These are phyloP conservation scores for Echeveria elegans DNA, from an alignment of 164 flowering plant species.

Conservation along the genomic window DNA sequence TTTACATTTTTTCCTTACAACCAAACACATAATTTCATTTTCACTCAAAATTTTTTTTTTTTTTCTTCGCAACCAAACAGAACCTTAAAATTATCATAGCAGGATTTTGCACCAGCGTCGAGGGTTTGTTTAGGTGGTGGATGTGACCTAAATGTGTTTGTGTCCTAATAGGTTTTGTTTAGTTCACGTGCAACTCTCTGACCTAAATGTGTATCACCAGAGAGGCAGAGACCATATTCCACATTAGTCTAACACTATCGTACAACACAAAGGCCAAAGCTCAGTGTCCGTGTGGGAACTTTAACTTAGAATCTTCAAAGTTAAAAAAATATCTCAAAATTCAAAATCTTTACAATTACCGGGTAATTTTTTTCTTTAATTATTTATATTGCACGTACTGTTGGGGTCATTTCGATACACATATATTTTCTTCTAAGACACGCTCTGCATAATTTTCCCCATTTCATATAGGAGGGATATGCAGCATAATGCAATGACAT, in stretches of 20 bases:
- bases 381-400: no score
- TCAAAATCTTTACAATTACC: neutral
- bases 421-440: no score
- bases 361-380: no score
- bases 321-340: neutral
- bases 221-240: neutral
- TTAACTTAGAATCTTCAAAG: neutral
- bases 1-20: no score
- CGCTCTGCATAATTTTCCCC: no score
- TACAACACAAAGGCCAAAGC: neutral
- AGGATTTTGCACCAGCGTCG: neutral
- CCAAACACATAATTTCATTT: no score
- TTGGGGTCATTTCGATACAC: no score
- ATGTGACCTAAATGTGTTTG: conserved; percentile 2
- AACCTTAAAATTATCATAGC: neutral
- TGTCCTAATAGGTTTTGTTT: no score
- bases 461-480: no score
- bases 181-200: conserved; percentile 5
- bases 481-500: no score
- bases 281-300: neutral
- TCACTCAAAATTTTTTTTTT: no score
- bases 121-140: neutral
- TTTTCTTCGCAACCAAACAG: no score
- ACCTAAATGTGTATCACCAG: neutral
- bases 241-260: neutral